Evolutionary conservation across 2,329 filamentous ascomycete genomes (phyloP), one percentile per base, ranked within the genome.

Genomic region (Stachybotrys elegans): DNA sequence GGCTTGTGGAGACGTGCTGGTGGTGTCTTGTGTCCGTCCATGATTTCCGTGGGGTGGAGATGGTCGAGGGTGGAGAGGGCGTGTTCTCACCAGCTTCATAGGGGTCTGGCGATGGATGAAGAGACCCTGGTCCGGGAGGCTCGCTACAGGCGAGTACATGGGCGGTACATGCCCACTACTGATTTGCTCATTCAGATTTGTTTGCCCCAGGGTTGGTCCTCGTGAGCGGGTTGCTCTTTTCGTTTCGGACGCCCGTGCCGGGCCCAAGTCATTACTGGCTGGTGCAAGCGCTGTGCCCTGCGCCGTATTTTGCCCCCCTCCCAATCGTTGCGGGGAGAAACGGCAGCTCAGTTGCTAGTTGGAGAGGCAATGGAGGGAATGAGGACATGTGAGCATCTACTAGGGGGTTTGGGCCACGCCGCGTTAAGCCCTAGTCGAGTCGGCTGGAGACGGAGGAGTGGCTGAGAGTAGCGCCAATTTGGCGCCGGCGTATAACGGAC

Each of bases 101-200:
- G 31, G 31, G 31, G n/a, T 17, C 31, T 12, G 31, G 19, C 14
- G 31, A 17, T 34, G 31, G 9, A 34, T 34, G 31, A n/a, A 14
- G 31, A 34, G 19, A 16, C 31, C 31, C 31, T 16, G 31, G 31
- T 17, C 6, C n/a, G 31, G n/a, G 31, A 34, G 6, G 31, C n/a
- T 14, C 14, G n/a, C 9, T 17, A 16, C 11, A 17, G 22, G 21
- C 22, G 38, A 27, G 38, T 40, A 40, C 38, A 14, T 17, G 22
- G 22, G 38, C 38, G 22, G 38, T 40, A 40, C 38, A 27, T 40
- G 21, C 22, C 38, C 38, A 23, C 38, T 40, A 40, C 38, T 40
- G 38, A 23, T 17, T 27, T n/a, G n/a, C 13, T 40, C 22, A 23
- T 38, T 11, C 14, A 34, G n/a, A 9, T 16, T 8, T 34, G 31